A percentile compares a stretch with the other conserved stretches of the same genome.
phyloP scores from a whole-genome alignment of 1,284 basidiomycete genomes.

The Malassezia obtusa region DNA sequence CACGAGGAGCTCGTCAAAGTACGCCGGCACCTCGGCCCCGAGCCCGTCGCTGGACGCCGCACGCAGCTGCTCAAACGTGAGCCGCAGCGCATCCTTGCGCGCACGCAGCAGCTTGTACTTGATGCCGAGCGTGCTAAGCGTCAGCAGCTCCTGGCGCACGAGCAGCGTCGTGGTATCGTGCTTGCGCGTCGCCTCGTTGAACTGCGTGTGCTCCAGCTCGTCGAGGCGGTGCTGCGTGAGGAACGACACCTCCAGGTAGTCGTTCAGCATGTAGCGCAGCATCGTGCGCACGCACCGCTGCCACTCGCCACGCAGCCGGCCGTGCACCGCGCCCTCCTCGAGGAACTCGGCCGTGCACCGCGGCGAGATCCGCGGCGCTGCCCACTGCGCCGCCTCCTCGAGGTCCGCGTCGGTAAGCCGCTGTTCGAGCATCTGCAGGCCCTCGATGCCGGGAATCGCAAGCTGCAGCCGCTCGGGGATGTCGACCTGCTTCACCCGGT shows the following conservation, averaged over 20 bases:
- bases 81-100: conserved; percentile 36
- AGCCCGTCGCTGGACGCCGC: conserved; percentile 59
- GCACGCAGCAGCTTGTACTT: conserved; percentile 40
- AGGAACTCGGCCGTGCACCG: conserved; percentile 56
- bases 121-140: conserved; percentile 61
- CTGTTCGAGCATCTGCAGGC: conserved; percentile 57
- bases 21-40: background rate
- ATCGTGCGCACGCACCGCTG: conserved; percentile 70
- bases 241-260: conserved; percentile 83
- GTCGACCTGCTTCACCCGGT: conserved; percentile 74
- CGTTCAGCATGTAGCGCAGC: conserved; percentile 73
- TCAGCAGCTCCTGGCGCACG: conserved; percentile 34
- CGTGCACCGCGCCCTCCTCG: conserved; percentile 54
- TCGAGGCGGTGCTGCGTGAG: conserved; percentile 90
- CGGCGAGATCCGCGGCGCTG: conserved; percentile 70
- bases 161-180: conserved; percentile 32
- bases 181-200: conserved; percentile 18
- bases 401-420: conserved; percentile 61
- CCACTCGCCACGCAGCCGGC: conserved; percentile 61
- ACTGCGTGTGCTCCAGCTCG: conserved; percentile 63
- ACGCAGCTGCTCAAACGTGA: conserved; percentile 50
- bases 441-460: conserved; percentile 55
- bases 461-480: conserved; percentile 95
- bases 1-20: conserved; percentile 42
- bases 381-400: conserved; percentile 76